These are phyloP conservation scores for Dicorynia guianensis DNA, from an alignment of 306 rosid species.

Conservation along the genomic window DNA sequence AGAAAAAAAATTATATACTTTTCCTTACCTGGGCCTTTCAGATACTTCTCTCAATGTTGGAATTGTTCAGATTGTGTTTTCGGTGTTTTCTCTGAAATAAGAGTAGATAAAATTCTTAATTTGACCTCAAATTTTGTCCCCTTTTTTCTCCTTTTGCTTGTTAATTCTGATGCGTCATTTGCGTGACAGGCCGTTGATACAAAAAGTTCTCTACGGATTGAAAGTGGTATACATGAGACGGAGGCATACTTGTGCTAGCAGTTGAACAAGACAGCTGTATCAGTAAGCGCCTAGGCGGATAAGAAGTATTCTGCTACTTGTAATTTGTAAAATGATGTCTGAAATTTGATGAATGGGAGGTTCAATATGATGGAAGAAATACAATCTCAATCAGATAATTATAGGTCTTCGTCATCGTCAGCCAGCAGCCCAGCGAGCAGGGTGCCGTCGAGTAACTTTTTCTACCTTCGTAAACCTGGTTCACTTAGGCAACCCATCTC, in stretches of 20 bases:
- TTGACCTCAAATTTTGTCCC: too few relatives aligned
- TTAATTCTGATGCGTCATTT: slow-evolving; percentile 22
- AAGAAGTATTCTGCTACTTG: not conserved
- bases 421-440: slow-evolving; percentile 98
- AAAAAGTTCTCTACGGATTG: not conserved
- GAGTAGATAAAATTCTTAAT: not conserved
- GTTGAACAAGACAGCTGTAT: not conserved
- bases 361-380: slow-evolving; percentile 76
- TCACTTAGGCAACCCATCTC: slow-evolving; percentile 95
- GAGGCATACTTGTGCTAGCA: not conserved
- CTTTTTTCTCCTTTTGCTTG: not conserved
- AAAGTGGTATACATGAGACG: not conserved
- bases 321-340: slow-evolving; percentile 17
- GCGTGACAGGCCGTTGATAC: not conserved
- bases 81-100: not conserved
- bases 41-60: not conserved
- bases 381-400: slow-evolving; percentile 92
- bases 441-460: slow-evolving; percentile 97
- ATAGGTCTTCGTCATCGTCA: slow-evolving; percentile 94
- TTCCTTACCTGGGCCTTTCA: not conserved
- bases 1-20: not conserved
- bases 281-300: not conserved
- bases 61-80: not conserved
- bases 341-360: slow-evolving; percentile 36
- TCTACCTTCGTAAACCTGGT: slow-evolving; percentile 94